Evolutionary conservation across 306 rosid species (phyloP), one percentile per base, ranked within the genome.

Genomic region (Inga oerstediana): DNA sequence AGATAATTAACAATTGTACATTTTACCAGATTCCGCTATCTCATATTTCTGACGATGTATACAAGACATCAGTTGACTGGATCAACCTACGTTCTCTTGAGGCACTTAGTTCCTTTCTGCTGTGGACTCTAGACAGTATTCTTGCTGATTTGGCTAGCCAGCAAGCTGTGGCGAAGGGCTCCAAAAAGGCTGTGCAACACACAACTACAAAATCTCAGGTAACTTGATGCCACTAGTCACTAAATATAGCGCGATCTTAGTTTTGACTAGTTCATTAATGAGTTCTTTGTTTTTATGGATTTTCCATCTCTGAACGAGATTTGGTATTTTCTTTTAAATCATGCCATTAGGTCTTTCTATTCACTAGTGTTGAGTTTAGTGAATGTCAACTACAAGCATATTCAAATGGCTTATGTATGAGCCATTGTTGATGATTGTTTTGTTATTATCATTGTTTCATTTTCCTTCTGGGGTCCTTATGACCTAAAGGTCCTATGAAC

Each of bases 171-270:
- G 83, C 89, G 34, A 93, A 93, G 88, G 97, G 96, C 79, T 85
- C 92, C 81, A 92, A 89, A 87, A 96, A 91, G 84, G 84, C 85
- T 81, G 96, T 43, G 69, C 94, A 92, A 72, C 90, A 88, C 45
- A 88, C 74, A 27, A 65, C 96, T 46, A 89, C 98, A 79, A 92
- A 96, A 84, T 96, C 98, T 82, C 97, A 90, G 97, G 99, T 96
- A 90, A 69, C 80, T 83, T 67, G 68, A 20, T 30, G 13, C 74
- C 46, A 16, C 7, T 17, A 3, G 24, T 70, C 24, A 27, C 43
- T 39, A 39, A 39, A 39, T 39, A 49, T 34, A 30, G 67, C 56
- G 46, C 65, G 80, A 34, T 79, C 59, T 37, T 43, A 65, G 20
- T 78, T 76, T 78, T 75, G 76, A 59, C 71, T 74, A 30, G 59